Percentiles rank a stretch among this genome's conserved stretches.
These are phyloP conservation scores for Immersiella caudata DNA, from an alignment of 495 filamentous ascomycete species.

Conservation along the genomic window DNA sequence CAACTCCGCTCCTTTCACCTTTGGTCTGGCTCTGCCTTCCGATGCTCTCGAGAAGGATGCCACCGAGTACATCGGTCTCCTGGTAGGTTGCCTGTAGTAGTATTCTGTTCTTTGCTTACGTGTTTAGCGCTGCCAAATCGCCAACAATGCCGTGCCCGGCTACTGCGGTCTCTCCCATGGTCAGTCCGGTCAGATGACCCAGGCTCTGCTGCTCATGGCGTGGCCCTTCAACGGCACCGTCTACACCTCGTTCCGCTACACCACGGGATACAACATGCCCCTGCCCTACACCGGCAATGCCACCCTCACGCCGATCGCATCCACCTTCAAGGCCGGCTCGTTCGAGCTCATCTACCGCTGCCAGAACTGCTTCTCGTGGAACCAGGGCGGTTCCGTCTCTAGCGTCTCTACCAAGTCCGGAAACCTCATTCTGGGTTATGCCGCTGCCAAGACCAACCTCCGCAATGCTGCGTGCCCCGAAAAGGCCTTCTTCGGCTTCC, in stretches of 20 bases:
- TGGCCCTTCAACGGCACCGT: conserved; percentile 55
- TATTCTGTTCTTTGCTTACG: neutral
- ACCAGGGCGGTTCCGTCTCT: conserved; percentile 30
- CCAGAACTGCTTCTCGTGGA: conserved; percentile 63
- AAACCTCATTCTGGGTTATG: conserved; percentile 34
- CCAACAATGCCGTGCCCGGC: conserved; percentile 37
- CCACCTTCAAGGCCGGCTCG: conserved; percentile 53
- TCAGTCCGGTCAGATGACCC: conserved; percentile 57
- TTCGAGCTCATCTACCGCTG: conserved; percentile 66
- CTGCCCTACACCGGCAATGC: conserved; percentile 61
- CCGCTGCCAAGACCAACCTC: conserved; percentile 31
- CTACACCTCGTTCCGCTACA: conserved; percentile 59
- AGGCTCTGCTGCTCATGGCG: conserved; percentile 59
- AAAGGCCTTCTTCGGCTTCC: conserved; percentile 40
- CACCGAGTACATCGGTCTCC: conserved; percentile 61
- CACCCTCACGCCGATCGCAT: conserved; percentile 59
- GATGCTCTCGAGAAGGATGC: conserved; percentile 54
- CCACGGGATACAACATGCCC: conserved; percentile 60
- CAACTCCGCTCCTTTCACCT: conserved; percentile 45
- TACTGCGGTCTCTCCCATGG: conserved; percentile 62
- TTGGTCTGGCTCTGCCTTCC: conserved; percentile 59
- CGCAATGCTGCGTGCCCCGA: conserved; percentile 35
- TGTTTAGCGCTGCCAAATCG: conserved; percentile 35
- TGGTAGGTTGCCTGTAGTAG: conserved; percentile 41
- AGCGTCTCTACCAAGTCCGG: conserved; percentile 32